Evolutionary conservation across 225 moss, liverwort and hornwort genomes (phyloP).

Genomic region (Marchantia paleacea): DNA sequence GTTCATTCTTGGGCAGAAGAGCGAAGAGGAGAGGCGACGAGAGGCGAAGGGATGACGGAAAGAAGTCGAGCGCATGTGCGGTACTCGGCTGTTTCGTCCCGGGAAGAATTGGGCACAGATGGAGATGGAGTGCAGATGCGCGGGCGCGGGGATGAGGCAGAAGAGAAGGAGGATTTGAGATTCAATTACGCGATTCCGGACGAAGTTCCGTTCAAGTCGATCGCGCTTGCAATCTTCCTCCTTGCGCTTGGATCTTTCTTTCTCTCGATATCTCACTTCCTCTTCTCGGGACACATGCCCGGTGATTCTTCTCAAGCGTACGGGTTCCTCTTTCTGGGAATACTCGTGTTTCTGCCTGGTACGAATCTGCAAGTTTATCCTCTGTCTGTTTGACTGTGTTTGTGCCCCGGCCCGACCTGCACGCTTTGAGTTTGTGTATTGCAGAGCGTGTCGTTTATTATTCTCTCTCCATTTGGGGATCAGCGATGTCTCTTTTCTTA

Average conservation of each 20-base stretch:
- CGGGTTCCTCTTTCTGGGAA: constrained; percentile 35
- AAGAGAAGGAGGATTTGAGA: constrained; percentile 29
- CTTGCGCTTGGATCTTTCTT: constrained; percentile 29
- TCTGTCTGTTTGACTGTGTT: not conserved
- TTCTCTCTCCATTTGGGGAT: not conserved
- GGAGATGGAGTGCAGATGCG: not conserved
- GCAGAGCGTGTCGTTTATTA: not conserved
- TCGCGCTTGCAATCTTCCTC: constrained; percentile 35
- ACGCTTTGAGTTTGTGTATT: no score
- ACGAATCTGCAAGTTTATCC: not conserved
- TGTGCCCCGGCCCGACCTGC: no score
- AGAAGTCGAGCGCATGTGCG: constrained; percentile 17
- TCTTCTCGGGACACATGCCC: constrained; percentile 35
- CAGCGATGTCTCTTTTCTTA: not conserved
- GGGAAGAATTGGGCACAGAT: constrained; percentile 14
- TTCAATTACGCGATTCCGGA: constrained; percentile 34
- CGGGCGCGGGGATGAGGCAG: not conserved
- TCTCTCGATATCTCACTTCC: constrained; percentile 35
- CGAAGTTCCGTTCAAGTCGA: constrained; percentile 33
- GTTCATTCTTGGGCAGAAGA: not conserved
- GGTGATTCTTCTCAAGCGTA: constrained; percentile 39
- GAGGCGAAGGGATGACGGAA: constrained; percentile 15
- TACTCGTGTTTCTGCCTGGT: constrained; percentile 38
- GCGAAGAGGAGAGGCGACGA: not conserved
- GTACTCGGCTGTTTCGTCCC: constrained; percentile 22